Evolutionary conservation across 768 basidiomycete genomes (phyloP).

Genomic region (Lenzites betulinus): DNA sequence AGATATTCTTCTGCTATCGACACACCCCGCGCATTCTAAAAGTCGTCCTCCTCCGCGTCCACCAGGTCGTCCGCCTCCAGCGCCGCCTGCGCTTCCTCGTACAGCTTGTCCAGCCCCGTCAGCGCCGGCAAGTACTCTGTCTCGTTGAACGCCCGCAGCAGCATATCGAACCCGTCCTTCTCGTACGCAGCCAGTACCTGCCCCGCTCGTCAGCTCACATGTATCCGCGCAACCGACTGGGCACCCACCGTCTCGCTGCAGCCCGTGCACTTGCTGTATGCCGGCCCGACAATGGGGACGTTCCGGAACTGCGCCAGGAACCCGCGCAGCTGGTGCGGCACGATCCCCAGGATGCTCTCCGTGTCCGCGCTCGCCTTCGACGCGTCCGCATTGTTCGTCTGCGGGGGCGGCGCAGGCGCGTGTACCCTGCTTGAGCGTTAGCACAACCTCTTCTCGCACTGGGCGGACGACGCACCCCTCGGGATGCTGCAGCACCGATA

Average conservation of each 20-base stretch:
- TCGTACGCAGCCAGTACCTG: constrained; percentile 86
- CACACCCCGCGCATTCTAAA: background rate
- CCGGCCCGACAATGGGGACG: constrained; percentile 81
- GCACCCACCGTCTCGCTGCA: constrained; percentile 72
- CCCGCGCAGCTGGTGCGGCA: constrained; percentile 94
- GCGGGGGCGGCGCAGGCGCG: constrained; percentile 70
- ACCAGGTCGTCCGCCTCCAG: constrained; percentile 54
- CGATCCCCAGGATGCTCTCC: constrained; percentile 73
- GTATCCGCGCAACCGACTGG: constrained; percentile 25
- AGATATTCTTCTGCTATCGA: no score
- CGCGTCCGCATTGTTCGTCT: constrained; percentile 26
- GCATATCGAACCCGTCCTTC: constrained; percentile 75
- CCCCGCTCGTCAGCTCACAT: background rate
- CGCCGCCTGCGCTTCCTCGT: constrained; percentile 52
- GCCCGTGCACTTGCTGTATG: constrained; percentile 87
- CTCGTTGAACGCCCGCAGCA: constrained; percentile 83
- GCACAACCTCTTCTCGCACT: no score
- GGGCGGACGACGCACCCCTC: constrained; percentile 53
- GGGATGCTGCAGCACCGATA: constrained; percentile 88
- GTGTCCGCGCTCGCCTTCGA: constrained; percentile 26
- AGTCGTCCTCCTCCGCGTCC: constrained; percentile 40
- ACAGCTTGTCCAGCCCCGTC: constrained; percentile 58
- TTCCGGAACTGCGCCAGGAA: constrained; percentile 87
- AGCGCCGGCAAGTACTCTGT: constrained; percentile 63
- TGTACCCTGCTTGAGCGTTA: constrained; percentile 41